Evolutionary conservation across 2,329 filamentous ascomycete species (phyloP).

Genomic region (Alternaria infectoria): DNA sequence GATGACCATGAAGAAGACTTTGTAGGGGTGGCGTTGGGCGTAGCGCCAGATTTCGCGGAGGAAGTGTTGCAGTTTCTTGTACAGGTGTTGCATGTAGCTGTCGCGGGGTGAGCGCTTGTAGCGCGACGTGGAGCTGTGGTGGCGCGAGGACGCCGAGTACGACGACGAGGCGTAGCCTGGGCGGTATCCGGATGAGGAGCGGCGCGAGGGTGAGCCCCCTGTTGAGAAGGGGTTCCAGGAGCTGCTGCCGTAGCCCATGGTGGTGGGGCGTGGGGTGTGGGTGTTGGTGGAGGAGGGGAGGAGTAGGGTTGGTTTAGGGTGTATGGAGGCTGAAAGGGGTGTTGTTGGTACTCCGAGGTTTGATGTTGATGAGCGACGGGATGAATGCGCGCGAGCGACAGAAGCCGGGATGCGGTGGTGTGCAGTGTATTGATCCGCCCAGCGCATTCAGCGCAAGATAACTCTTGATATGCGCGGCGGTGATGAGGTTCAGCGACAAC

Average conservation of each 20-base stretch:
- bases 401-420: constrained; percentile 23
- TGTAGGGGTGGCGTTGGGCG: constrained; percentile 81
- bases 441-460: constrained; percentile 21
- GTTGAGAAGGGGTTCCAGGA: constrained; percentile 44
- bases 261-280: constrained; percentile 5
- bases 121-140: constrained; percentile 69
- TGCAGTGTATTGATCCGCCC: constrained; percentile 20
- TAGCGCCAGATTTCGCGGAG: constrained; percentile 82
- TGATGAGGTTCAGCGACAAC: not conserved
- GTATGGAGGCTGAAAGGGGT: constrained; percentile 10
- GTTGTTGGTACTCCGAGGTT: not conserved
- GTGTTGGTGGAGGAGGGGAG: not conserved
- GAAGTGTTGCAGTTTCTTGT: constrained; percentile 78
- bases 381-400: constrained; percentile 12
- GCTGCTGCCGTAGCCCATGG: constrained; percentile 35
- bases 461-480: not conserved
- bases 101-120: constrained; percentile 78
- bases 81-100: constrained; percentile 75
- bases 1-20: constrained; percentile 88
- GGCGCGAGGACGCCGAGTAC: constrained; percentile 34
- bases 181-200: constrained; percentile 34
- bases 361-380: constrained; percentile 1
- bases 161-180: constrained; percentile 40
- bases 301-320: constrained; percentile 18
- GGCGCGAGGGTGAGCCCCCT: constrained; percentile 19